Percentiles rank a stretch among this genome's conserved stretches.
Evolutionary conservation across 208 protist genomes (phyloP).

Genomic region (Blastocrithidia nonstop): DNA sequence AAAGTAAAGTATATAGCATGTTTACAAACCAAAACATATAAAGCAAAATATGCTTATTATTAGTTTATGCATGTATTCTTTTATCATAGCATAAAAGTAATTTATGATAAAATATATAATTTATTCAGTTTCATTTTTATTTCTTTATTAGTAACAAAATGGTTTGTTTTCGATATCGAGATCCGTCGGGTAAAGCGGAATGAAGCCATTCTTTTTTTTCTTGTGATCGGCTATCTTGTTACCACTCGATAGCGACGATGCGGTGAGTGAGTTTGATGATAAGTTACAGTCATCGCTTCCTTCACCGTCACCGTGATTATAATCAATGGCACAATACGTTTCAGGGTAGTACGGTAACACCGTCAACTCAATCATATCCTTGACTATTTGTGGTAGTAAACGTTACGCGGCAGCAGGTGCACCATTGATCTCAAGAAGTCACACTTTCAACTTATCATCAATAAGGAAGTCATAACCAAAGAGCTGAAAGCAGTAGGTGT

Average conservation of each 20-base stretch:
- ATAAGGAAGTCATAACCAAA: slow-evolving; percentile 85
- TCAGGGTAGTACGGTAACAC: slow-evolving; percentile 37
- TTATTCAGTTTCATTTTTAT: too few relatives aligned
- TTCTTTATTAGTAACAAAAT: too few relatives aligned
- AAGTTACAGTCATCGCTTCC: too few relatives aligned
- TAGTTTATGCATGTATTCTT: too few relatives aligned
- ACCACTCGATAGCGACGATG: too few relatives aligned
- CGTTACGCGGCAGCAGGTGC: slow-evolving; percentile 64
- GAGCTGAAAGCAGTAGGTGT: slow-evolving; percentile 60
- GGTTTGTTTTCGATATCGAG: too few relatives aligned
- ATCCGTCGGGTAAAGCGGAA: too few relatives aligned
- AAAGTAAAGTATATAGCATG: neutral
- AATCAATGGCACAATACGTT: too few relatives aligned
- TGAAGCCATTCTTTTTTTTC: too few relatives aligned
- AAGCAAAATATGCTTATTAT: neutral
- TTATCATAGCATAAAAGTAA: neutral
- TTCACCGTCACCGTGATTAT: too few relatives aligned
- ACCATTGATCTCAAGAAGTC: slow-evolving; percentile 83
- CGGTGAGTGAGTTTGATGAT: too few relatives aligned
- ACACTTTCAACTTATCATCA: slow-evolving; percentile 44
- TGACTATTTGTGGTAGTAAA: slow-evolving; percentile 33
- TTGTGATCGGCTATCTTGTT: too few relatives aligned
- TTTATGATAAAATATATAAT: slow-evolving; percentile 1
- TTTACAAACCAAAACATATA: neutral
- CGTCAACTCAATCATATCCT: slow-evolving; percentile 58